These are phyloP conservation scores for Candida gigantensis DNA, from an alignment of 1,139 yeast species.

Conservation along the genomic window DNA sequence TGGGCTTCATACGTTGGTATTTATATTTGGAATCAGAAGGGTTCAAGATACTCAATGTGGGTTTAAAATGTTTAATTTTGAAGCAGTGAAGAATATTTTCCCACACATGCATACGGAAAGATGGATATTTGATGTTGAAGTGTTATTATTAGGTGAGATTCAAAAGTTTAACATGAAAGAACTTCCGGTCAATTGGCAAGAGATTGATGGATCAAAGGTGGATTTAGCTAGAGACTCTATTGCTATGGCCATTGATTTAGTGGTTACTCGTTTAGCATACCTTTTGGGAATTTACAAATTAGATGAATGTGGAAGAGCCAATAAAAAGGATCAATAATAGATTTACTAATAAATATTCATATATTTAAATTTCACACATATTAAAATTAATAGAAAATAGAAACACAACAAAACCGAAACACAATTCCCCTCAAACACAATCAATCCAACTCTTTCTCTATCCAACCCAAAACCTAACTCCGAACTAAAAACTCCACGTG, in stretches of 20 bases:
- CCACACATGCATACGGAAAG: constrained; percentile 96
- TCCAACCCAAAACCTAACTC: not conserved
- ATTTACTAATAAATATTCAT: not conserved
- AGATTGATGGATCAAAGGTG: constrained; percentile 91
- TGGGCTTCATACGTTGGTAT: constrained; percentile 84
- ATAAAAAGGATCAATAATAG: constrained; percentile 16
- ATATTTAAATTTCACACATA: no score
- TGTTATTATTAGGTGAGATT: constrained; percentile 74
- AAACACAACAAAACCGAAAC: not conserved
- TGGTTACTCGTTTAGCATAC: constrained; percentile 88
- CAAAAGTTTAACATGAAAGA: constrained; percentile 70
- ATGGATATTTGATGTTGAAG: constrained; percentile 97
- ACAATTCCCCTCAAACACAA: no score
- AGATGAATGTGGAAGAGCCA: constrained; percentile 28
- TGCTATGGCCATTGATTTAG: constrained; percentile 93
- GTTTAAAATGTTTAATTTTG: constrained; percentile 81
- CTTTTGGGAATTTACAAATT: constrained; percentile 73
- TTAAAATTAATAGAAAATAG: not conserved
- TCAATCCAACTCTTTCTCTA: no score
- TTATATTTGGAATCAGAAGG: constrained; percentile 81
- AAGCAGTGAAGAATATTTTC: constrained; percentile 65
- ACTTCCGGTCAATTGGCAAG: constrained; percentile 94
- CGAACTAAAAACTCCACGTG: not conserved
- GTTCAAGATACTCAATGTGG: constrained; percentile 97
- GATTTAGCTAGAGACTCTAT: constrained; percentile 89